Evolutionary conservation across 2,329 filamentous ascomycete species (phyloP).

Genomic region (Metarhizium anisopliae): DNA sequence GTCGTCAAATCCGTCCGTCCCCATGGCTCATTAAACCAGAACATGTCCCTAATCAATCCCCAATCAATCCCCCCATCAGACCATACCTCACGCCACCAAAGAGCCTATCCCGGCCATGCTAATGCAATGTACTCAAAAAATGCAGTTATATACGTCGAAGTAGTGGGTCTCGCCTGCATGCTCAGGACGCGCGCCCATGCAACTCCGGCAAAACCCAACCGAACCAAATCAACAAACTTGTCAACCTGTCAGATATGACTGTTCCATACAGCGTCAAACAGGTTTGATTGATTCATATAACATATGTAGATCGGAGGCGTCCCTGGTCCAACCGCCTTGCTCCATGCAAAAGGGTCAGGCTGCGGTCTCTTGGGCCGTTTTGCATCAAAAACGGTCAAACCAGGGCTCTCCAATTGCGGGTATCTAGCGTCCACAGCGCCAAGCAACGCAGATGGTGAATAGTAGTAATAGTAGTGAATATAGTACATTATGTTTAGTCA

Average conservation of each 20-base stretch:
- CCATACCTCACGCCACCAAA: slow-evolving; percentile 1
- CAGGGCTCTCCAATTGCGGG: neutral
- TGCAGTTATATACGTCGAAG: neutral
- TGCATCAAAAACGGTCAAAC: neutral
- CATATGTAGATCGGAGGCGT: neutral
- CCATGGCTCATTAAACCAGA: neutral
- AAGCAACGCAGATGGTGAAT: neutral
- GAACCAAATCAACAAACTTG: neutral
- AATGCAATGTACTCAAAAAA: neutral
- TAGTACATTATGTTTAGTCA: neutral
- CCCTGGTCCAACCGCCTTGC: neutral
- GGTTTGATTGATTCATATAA: neutral
- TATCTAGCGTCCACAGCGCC: neutral
- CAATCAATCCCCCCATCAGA: neutral
- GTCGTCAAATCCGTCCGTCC: neutral
- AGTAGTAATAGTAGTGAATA: neutral
- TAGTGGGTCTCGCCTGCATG: neutral
- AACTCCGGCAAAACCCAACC: neutral
- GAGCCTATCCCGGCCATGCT: neutral
- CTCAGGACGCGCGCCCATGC: neutral
- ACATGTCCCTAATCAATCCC: neutral
- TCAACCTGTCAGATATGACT: neutral
- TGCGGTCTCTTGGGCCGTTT: neutral
- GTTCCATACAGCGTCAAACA: neutral
- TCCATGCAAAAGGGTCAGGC: neutral